phyloP scores from a whole-genome alignment of 768 basidiomycete species.

The Clavulina sp. region DNA sequence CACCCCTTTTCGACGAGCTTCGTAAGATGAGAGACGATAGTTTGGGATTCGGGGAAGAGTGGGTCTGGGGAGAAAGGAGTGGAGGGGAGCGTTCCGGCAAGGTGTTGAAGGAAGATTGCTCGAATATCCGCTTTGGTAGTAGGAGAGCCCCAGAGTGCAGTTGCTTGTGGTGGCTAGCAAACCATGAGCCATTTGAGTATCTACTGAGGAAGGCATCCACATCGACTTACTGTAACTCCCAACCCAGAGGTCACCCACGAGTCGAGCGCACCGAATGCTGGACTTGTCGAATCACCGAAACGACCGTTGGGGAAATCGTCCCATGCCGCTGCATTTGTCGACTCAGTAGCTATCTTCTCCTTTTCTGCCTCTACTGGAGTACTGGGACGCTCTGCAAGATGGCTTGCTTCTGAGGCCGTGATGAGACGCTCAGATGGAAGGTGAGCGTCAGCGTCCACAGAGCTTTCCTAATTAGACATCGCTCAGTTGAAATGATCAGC shows the following conservation, averaged over 20 bases:
- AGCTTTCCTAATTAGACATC: neutral
- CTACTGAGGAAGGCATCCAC: neutral
- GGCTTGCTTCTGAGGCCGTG: conserved; percentile 25
- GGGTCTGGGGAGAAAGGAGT: conserved; percentile 83
- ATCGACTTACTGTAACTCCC: conserved; percentile 32
- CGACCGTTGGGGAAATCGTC: conserved; percentile 98
- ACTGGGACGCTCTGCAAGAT: conserved; percentile 22
- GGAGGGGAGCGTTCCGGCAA: conserved; percentile 49
- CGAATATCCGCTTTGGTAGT: conserved; percentile 51
- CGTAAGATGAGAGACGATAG: conserved; percentile 63
- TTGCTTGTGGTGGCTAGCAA: conserved; percentile 38
- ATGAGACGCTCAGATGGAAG: conserved; percentile 32
- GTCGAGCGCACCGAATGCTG: conserved; percentile 71
- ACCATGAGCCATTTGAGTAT: neutral
- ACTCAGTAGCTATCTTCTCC: conserved; percentile 53
- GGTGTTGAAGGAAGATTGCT: conserved; percentile 59
- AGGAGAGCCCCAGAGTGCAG: conserved; percentile 65
- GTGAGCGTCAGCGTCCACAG: conserved; percentile 18
- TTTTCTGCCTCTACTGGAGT: conserved; percentile 28
- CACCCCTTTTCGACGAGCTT: conserved; percentile 59
- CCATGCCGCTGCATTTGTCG: conserved; percentile 43
- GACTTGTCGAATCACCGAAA: conserved; percentile 94
- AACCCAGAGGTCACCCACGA: conserved; percentile 48
- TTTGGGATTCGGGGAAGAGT: conserved; percentile 61
- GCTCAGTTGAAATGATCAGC: neutral